Percentiles rank a stretch among this genome's conserved stretches.
Conservation (phyloP, 1,139 yeast species). For the Suhomyces wounanorum region DNA sequence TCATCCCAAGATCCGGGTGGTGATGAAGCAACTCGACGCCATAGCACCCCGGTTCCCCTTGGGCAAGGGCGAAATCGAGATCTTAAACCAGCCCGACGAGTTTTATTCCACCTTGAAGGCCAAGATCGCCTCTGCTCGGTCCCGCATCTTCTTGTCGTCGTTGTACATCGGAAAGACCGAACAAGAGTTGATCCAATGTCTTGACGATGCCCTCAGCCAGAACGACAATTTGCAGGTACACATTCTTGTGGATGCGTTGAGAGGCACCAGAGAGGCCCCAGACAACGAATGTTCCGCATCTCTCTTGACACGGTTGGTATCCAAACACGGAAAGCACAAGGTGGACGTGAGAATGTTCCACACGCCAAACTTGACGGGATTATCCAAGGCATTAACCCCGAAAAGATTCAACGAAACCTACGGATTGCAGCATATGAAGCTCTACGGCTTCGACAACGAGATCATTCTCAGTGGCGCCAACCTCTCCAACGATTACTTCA, state of each 20-base stretch:
- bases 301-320: conserved; percentile 65
- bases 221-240: conserved; percentile 67
- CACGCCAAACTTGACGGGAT: conserved; percentile 81
- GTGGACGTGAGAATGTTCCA: conserved; percentile 85
- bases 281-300: conserved; percentile 68
- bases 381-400: conserved; percentile 68
- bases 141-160: conserved; percentile 77
- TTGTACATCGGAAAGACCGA: conserved; percentile 85
- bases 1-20: conserved; percentile 50
- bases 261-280: conserved; percentile 96
- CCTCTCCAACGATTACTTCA: conserved; percentile 85
- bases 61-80: conserved; percentile 58
- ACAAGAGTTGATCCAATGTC: conserved; percentile 64
- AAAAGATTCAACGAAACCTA: conserved; percentile 85
- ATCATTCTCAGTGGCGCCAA: conserved; percentile 90
- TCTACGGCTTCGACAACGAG: conserved; percentile 92
- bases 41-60: conserved; percentile 73
- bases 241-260: conserved; percentile 79
- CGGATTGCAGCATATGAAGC: conserved; percentile 97
- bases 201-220: conserved; percentile 56
- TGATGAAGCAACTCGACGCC: conserved; percentile 59
- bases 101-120: conserved; percentile 65
- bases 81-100: conserved; percentile 64
- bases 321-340: conserved; percentile 64
- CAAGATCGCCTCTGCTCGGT: conserved; percentile 56